phyloP scores from a whole-genome alignment of 805 yeast genomes.

The Saccharomyces paradoxus region DNA sequence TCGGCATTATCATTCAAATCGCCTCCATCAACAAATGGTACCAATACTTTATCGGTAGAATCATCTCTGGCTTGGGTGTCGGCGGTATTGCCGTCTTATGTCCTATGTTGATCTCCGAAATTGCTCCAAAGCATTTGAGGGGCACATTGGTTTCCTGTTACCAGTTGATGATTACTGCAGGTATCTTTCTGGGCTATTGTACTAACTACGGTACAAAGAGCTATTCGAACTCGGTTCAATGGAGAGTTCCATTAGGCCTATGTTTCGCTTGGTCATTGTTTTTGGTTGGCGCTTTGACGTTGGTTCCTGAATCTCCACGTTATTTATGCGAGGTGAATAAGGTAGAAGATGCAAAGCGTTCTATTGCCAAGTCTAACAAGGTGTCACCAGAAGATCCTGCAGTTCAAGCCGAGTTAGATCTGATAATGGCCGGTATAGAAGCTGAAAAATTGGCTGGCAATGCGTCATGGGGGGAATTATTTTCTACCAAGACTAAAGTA shows the following conservation, averaged over 20 bases:
- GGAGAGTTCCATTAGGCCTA: conserved; percentile 61
- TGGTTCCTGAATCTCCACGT: conserved; percentile 67
- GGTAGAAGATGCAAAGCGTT: conserved; percentile 50
- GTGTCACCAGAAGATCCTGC: conserved; percentile 42
- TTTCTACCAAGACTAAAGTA: conserved; percentile 64
- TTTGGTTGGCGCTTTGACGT: conserved; percentile 38
- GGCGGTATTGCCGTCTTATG: conserved; percentile 68
- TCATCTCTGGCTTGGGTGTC: conserved; percentile 65
- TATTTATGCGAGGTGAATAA: conserved; percentile 43
- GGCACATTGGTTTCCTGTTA: conserved; percentile 55
- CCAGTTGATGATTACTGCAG: conserved; percentile 54
- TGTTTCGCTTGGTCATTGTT: conserved; percentile 35
- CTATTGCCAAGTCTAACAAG: conserved; percentile 50
- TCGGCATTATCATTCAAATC: conserved; percentile 56
- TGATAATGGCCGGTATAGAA: conserved; percentile 49
- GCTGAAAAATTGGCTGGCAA: conserved; percentile 51
- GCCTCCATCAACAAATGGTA: conserved; percentile 47
- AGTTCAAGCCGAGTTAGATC: conserved; percentile 44
- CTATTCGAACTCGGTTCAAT: conserved; percentile 33
- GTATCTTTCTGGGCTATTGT: conserved; percentile 64
- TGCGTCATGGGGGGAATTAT: conserved; percentile 36
- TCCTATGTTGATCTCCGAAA: conserved; percentile 51
- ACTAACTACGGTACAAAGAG: conserved; percentile 45
- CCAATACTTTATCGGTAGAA: conserved; percentile 58
- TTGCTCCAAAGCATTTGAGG: conserved; percentile 35